These are phyloP conservation scores for Talaromyces islandicus DNA, from an alignment of 2,329 filamentous ascomycete species.

Conservation along the genomic window DNA sequence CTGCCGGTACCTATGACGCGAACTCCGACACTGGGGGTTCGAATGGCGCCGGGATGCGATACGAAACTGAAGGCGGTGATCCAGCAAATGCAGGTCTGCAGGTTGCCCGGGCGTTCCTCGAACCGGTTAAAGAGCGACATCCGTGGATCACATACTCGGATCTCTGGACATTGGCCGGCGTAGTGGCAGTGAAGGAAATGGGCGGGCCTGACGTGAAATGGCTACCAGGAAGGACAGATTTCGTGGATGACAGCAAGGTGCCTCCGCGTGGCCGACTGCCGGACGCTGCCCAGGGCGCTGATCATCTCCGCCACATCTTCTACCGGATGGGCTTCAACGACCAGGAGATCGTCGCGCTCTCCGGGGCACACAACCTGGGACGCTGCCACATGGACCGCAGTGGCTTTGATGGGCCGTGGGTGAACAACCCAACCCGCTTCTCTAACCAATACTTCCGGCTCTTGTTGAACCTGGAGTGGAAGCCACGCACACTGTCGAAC, in stretches of 20 bases:
- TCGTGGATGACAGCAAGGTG: slow-evolving; percentile 54
- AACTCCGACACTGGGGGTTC: slow-evolving; percentile 57
- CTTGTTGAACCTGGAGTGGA: slow-evolving; percentile 48
- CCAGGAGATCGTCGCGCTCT: slow-evolving; percentile 54
- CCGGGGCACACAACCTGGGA: slow-evolving; percentile 53
- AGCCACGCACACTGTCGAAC: slow-evolving; percentile 47
- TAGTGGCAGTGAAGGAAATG: slow-evolving; percentile 55
- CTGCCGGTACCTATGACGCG: slow-evolving; percentile 57
- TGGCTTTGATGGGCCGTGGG: slow-evolving; percentile 56
- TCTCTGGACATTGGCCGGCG: slow-evolving; percentile 58
- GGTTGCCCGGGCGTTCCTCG: slow-evolving; percentile 58
- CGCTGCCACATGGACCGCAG: slow-evolving; percentile 51
- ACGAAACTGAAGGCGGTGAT: slow-evolving; percentile 59
- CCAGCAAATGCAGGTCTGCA: slow-evolving; percentile 61
- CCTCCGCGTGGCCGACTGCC: slow-evolving; percentile 54
- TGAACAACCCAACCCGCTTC: slow-evolving; percentile 54
- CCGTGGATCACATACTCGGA: slow-evolving; percentile 62
- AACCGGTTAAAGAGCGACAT: slow-evolving; percentile 54
- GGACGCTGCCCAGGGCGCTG: slow-evolving; percentile 48
- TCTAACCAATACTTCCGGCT: slow-evolving; percentile 54
- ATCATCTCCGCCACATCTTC: slow-evolving; percentile 53
- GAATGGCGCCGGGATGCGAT: slow-evolving; percentile 62
- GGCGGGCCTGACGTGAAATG: slow-evolving; percentile 54
- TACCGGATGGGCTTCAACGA: slow-evolving; percentile 57
- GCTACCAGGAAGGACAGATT: slow-evolving; percentile 56